Base-by-base conservation (phyloP, 371 early-diverging fungal genomes). In the Saksenaea oblongispora region DNA sequence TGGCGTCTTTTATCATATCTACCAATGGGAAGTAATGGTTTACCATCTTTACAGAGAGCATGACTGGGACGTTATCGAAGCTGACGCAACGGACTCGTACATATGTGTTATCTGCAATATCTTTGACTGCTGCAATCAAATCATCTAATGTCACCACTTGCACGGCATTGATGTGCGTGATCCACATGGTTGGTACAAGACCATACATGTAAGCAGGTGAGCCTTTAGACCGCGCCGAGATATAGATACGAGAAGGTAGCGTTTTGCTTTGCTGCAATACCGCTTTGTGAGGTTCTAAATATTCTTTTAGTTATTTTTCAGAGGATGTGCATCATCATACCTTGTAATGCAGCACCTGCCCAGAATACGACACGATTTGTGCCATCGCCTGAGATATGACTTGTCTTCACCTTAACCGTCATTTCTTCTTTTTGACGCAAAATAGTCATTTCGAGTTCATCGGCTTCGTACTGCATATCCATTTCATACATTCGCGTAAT, bases 161-260 rank as follows among this genome's bases (percentile, higher is more conserved):
- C 10, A 75, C 74, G 7, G 81, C 81, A 42, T 92, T 88, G 66
- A 92, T 83, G 61, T 90, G 89, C 0, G 88, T 88, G 65, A 95
- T 85, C 89, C 91, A 93, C 76, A 85, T 89, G 1, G 95, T 95
- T 4, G 93, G 89, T 54, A 73, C 83, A 66, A 95, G 73, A 22
- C 89, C 92, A 67, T 93, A 93, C 89, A 89, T 89, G 59, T 87
- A 90, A 7, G 91, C 88, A 2, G 95, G 95, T 1, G 89, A 89
- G 4, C 97, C 95, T 56, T 86, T 82, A 22, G 87, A 72, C 10
- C 91, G 76, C 28, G 82, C 87, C 7, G 88, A 84, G 4, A 93
- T 87, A 75, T 94, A 94, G 34, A 92, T 87, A 8, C 84, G 79
- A 11, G 87, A 87, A 3, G 93, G 93, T 28, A 91, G 70, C 0